These are phyloP conservation scores for Nothomitra cinnamomea DNA, from an alignment of 2,329 filamentous ascomycete species.

Conservation along the genomic window DNA sequence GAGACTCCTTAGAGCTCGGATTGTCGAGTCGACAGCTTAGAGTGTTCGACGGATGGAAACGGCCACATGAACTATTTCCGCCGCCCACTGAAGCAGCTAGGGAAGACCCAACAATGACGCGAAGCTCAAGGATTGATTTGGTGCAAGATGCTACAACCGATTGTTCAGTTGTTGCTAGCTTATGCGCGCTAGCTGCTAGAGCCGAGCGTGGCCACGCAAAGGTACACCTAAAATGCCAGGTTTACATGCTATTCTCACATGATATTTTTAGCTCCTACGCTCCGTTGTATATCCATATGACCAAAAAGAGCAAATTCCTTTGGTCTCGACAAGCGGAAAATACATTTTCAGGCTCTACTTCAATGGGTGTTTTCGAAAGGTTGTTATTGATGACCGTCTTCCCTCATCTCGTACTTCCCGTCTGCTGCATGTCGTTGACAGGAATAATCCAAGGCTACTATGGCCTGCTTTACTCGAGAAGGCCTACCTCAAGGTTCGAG, in stretches of 20 bases:
- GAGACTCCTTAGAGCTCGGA: conserved; percentile 50
- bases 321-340: conserved; percentile 61
- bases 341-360: conserved; percentile 90
- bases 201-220: conserved; percentile 50
- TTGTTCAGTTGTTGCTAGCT: conserved; percentile 89
- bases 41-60: conserved; percentile 72
- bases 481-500: conserved; percentile 85
- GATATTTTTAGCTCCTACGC: conserved; percentile 41
- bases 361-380: conserved; percentile 79
- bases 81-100: conserved; percentile 12
- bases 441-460: conserved; percentile 60
- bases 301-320: conserved; percentile 35
- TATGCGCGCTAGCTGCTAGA: conserved; percentile 65
- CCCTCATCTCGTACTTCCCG: conserved; percentile 60
- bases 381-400: conserved; percentile 76
- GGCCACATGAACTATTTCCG: conserved; percentile 50
- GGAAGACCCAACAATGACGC: conserved; percentile 36
- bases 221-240: conserved; percentile 25
- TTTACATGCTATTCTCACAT: conserved; percentile 1
- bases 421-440: conserved; percentile 73
- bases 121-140: conserved; percentile 50
- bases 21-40: conserved; percentile 58
- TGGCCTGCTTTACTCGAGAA: conserved; percentile 94
- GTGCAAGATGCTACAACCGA: conserved; percentile 93
- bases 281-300: conserved; percentile 65